Base-by-base conservation (phyloP, 306 rosid genomes). In the Prunus padus region DNA sequence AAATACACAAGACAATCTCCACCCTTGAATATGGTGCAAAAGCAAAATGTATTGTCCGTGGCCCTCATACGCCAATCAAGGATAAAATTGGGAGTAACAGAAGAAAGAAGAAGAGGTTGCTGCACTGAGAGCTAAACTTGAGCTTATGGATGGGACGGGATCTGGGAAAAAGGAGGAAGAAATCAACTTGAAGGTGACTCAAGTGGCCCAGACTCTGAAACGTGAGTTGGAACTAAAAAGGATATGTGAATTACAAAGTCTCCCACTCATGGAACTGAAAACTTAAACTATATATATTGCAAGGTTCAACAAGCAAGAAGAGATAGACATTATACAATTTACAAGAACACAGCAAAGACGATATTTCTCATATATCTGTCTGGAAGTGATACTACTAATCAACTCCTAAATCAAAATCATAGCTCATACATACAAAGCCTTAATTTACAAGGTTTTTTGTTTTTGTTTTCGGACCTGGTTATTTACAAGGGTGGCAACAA, bases 391-490 rank as follows among this genome's bases (percentile, higher is more conserved):
- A n/a, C n/a, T 45, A 22, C 54, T 67, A 46, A 23, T 30, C 16
- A 47, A 25, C 7, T 18, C 73, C 73, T 47, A 68, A 45, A 26
- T 68, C 73, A 68, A 47, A 47, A 49, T 15, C 73, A 47, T 8
- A 47, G 5, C 57, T 47, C 60, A 9, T 47, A n/a, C 69, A 68
- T 33, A 10, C 62, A 69, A 30, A n/a, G 28, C 49, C 33, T 8
- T 15, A 3, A 19, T 3, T 46, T 67, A 67, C 42, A 67, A 46
- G 72, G n/a, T 7, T 13, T 67, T 10, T 47, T 18, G 40, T 33
- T 5, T 33, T 5, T 33, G 40, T 33, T 33, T 50, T 26, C 16
- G 44, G 26, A n/a, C 26, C 26, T 26, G 30, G 51, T 31, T 71
- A 71, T 54, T 31, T 31, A 52, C 64, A 71, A 33, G 28, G 65